phyloP scores from a whole-genome alignment of 768 basidiomycete genomes.

The Antrodiella citrinella region DNA sequence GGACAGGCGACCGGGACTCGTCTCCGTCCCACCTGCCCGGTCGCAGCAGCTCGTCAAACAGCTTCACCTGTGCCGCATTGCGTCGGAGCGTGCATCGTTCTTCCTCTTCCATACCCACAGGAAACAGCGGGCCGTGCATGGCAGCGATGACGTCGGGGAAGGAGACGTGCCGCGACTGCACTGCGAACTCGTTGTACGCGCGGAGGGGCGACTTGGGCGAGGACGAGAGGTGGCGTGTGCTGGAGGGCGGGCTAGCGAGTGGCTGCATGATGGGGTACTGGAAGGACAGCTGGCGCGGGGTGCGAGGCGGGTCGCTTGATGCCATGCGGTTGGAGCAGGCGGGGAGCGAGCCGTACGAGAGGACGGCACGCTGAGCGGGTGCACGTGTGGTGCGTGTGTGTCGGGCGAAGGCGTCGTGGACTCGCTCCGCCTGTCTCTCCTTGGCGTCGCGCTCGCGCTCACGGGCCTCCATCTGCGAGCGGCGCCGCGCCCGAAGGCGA shows the following conservation, averaged over 20 bases:
- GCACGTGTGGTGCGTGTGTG: slow-evolving; percentile 11
- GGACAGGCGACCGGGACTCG: not conserved
- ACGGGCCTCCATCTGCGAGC: slow-evolving; percentile 14
- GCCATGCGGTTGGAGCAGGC: slow-evolving; percentile 13
- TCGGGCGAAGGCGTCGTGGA: slow-evolving; percentile 10
- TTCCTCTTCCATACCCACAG: slow-evolving; percentile 30
- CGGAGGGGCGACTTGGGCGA: slow-evolving; percentile 15
- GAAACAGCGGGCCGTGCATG: slow-evolving; percentile 56
- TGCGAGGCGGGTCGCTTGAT: slow-evolving; percentile 9
- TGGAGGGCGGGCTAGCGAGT: not conserved
- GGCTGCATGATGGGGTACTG: slow-evolving; percentile 4
- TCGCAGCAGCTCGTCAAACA: slow-evolving; percentile 8
- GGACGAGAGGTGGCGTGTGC: not conserved
- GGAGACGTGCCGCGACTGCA: slow-evolving; percentile 30
- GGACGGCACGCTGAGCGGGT: slow-evolving; percentile 8
- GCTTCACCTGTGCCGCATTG: slow-evolving; percentile 7
- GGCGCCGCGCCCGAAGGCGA: slow-evolving; percentile 13
- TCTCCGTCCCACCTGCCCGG: slow-evolving; percentile 3
- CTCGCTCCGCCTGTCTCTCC: slow-evolving; percentile 12
- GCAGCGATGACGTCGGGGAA: slow-evolving; percentile 49
- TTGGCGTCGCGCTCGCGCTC: slow-evolving; percentile 16
- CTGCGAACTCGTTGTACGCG: slow-evolving; percentile 23
- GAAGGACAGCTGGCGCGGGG: slow-evolving; percentile 4
- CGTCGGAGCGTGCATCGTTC: slow-evolving; percentile 25
- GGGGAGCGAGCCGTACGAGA: slow-evolving; percentile 18